A percentile compares a stretch with the other conserved stretches of the same genome.
Conservation (phyloP, 1,284 basidiomycete species). For the Fomitopsis betulina region DNA sequence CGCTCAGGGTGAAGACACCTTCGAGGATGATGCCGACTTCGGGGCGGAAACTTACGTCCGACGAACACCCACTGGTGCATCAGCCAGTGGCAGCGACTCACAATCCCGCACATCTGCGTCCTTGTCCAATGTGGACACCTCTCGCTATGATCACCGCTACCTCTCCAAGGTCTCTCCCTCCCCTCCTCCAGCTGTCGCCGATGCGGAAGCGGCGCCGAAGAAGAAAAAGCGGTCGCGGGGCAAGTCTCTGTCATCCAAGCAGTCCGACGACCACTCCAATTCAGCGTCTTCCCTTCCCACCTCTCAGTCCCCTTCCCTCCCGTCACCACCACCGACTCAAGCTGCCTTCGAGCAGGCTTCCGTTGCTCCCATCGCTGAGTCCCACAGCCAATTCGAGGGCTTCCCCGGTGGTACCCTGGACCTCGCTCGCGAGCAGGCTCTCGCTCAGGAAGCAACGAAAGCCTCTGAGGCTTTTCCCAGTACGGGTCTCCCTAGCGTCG, state of each 20-base stretch:
- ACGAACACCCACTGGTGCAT: conserved; percentile 23
- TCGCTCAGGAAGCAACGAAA: conserved; percentile 2
- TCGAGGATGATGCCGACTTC: conserved; percentile 46
- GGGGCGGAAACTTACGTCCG: conserved; percentile 52
- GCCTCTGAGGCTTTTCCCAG: conserved; percentile 23
- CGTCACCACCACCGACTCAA: conserved; percentile 3
- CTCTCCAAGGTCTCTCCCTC: conserved; percentile 20
- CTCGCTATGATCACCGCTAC: conserved; percentile 28
- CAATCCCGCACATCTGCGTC: conserved; percentile 55
- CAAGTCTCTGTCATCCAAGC: conserved; percentile 23
- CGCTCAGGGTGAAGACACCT: conserved; percentile 17
- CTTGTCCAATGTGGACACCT: conserved; percentile 10
- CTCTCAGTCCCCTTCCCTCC: conserved; percentile 13
- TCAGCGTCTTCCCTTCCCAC: conserved; percentile 24
- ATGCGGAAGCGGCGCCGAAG: neutral
- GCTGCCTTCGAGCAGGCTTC: conserved; percentile 1
- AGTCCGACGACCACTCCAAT: conserved; percentile 19
- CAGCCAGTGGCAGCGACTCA: conserved; percentile 39
- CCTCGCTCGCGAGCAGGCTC: conserved; percentile 3
- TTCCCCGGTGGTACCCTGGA: conserved; percentile 13
- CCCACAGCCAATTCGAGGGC: conserved; percentile 17
- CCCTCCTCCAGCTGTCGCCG: conserved; percentile 6
- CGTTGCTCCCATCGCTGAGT: neutral
- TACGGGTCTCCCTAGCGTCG: conserved; percentile 25
- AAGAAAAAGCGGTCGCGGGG: conserved; percentile 16